Evolutionary conservation across 1,284 basidiomycete genomes (phyloP).

Genomic region (Leccinum insolens): DNA sequence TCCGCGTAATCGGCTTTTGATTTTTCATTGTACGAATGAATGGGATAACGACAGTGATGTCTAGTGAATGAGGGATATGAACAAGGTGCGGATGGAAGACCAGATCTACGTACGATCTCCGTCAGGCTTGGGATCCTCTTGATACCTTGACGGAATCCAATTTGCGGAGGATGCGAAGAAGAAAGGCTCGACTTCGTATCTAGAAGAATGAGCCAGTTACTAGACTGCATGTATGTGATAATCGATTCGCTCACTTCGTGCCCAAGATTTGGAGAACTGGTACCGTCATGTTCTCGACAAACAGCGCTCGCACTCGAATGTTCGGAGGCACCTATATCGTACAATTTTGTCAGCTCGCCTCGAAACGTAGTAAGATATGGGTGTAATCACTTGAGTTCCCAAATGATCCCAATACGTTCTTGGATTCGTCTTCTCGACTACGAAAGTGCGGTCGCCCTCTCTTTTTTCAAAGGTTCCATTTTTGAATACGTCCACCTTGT

Average conservation of each 20-base stretch:
- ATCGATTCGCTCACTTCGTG: constrained; percentile 38
- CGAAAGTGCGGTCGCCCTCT: constrained; percentile 9
- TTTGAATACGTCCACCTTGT: constrained; percentile 45
- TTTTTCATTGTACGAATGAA: constrained; percentile 44
- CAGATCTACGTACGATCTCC: constrained; percentile 48
- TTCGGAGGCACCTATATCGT: constrained; percentile 29
- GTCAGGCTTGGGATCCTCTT: constrained; percentile 41
- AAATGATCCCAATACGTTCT: constrained; percentile 25
- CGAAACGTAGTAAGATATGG: neutral
- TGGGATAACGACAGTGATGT: constrained; percentile 52
- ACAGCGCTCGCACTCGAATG: constrained; percentile 49
- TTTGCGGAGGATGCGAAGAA: constrained; percentile 59
- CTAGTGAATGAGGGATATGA: constrained; percentile 26
- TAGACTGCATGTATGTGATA: neutral
- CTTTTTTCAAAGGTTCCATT: constrained; percentile 34
- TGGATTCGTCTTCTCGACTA: constrained; percentile 7
- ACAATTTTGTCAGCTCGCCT: constrained; percentile 6
- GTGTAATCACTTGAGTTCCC: constrained; percentile 7
- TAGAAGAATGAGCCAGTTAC: constrained; percentile 12
- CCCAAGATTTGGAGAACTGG: constrained; percentile 56
- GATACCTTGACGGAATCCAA: constrained; percentile 59
- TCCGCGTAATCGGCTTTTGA: constrained; percentile 19
- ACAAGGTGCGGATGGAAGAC: neutral
- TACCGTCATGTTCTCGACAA: constrained; percentile 52
- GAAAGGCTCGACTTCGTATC: constrained; percentile 53